Conservation (phyloP, 768 basidiomycete genomes). For the Tricholoma furcatifolium region DNA sequence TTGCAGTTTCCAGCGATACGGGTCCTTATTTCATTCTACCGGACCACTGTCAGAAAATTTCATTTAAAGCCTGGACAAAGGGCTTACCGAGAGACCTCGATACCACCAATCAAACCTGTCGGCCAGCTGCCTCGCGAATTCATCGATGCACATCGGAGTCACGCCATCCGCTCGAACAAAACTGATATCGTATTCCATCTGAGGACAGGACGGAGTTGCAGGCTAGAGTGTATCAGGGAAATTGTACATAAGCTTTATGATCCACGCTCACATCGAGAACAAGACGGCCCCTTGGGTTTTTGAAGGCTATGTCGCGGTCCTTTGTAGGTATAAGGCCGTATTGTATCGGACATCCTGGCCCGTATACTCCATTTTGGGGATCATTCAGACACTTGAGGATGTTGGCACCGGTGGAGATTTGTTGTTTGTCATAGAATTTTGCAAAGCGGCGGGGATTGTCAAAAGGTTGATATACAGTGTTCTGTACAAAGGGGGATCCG, state of each 20-base stretch:
- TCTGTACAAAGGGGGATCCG: no score
- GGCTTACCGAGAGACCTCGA: background rate
- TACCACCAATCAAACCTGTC: conserved; percentile 8
- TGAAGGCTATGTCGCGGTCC: background rate
- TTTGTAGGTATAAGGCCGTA: background rate
- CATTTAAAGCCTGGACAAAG: no score
- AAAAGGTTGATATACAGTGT: no score
- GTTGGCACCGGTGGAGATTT: no score
- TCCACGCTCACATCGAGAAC: background rate
- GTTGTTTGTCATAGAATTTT: no score
- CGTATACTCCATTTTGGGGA: no score
- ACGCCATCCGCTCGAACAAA: background rate
- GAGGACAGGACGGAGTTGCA: background rate
- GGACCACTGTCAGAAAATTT: no score
- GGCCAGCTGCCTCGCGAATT: conserved; percentile 7
- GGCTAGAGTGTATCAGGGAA: background rate
- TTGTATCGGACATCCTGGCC: no score
- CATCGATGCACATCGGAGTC: background rate
- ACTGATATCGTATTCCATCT: conserved; percentile 2
- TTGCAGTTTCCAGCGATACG: no score
- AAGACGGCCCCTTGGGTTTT: background rate
- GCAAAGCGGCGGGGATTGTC: background rate
- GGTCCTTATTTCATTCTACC: no score
- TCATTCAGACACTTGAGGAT: no score
- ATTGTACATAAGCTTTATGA: background rate